Percentiles rank a stretch among this genome's conserved stretches.
Evolutionary conservation across 1,284 basidiomycete species (phyloP).

Genomic region (Clitocybe nebularis): DNA sequence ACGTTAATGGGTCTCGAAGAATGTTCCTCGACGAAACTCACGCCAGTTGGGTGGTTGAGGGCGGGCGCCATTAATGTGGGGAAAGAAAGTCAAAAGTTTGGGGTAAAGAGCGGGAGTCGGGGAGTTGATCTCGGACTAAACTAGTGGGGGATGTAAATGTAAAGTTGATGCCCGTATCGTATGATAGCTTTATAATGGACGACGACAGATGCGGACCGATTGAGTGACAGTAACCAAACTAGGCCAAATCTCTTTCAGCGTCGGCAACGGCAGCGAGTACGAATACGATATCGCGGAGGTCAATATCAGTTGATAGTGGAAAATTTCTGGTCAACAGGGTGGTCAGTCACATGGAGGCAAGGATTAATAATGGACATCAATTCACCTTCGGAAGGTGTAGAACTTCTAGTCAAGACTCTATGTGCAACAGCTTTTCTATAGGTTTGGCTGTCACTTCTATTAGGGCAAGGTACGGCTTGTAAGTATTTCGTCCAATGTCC

Average conservation of each 20-base stretch:
- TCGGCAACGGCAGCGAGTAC: conserved; percentile 4
- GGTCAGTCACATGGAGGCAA: too few species aligned
- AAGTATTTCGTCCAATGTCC: too few species aligned
- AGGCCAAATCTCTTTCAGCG: conserved; percentile 5
- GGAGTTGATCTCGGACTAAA: neutral
- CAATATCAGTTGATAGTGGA: too few species aligned
- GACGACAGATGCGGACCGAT: conserved; percentile 3
- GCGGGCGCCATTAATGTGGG: conserved; percentile 42
- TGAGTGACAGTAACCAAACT: conserved; percentile 10
- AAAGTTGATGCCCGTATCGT: conserved; percentile 4
- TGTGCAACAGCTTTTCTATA: too few species aligned
- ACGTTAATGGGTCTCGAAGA: conserved; percentile 50
- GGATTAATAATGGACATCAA: too few species aligned
- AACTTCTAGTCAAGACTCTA: too few species aligned
- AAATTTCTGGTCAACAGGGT: too few species aligned
- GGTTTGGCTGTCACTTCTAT: too few species aligned
- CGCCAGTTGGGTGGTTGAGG: conserved; percentile 55
- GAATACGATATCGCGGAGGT: too few species aligned
- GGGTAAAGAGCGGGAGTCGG: conserved; percentile 1
- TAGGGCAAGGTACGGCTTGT: too few species aligned
- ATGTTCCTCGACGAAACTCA: conserved; percentile 66
- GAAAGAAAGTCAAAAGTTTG: neutral
- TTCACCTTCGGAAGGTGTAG: too few species aligned
- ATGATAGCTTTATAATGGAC: conserved; percentile 6
- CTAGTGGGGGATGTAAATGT: conserved; percentile 8